Conservation (phyloP, 331 rosid genomes). For the Quercus phellos region DNA sequence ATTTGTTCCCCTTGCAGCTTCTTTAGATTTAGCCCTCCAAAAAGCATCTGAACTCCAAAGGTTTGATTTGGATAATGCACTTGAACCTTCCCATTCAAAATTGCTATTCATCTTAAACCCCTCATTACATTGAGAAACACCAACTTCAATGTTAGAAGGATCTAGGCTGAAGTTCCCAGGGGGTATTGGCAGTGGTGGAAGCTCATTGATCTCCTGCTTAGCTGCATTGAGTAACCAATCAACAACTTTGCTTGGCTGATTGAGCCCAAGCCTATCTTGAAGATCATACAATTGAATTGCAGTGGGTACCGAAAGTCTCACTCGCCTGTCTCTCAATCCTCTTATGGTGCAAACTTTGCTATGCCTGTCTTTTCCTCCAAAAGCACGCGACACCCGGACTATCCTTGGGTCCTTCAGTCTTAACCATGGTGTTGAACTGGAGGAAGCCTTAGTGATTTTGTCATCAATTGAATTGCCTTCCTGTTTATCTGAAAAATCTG, state of each 20-base stretch:
- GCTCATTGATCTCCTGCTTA: slow-evolving; percentile 75
- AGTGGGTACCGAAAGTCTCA: slow-evolving; percentile 79
- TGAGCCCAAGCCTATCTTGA: slow-evolving; percentile 83
- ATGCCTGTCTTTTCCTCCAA: slow-evolving; percentile 90
- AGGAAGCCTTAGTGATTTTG: slow-evolving; percentile 36
- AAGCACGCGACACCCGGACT: slow-evolving; percentile 72
- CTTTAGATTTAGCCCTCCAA: slow-evolving; percentile 43
- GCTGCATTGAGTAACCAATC: slow-evolving; percentile 87
- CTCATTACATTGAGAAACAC: slow-evolving; percentile 20
- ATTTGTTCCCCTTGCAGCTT: slow-evolving; percentile 26
- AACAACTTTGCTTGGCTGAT: slow-evolving; percentile 83
- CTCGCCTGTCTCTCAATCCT: slow-evolving; percentile 83
- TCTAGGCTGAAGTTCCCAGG: slow-evolving; percentile 37
- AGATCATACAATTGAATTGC: slow-evolving; percentile 87
- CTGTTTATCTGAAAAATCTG: slow-evolving; percentile 40
- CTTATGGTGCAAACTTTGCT: slow-evolving; percentile 85
- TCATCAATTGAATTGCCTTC: slow-evolving; percentile 36
- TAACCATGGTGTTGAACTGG: slow-evolving; percentile 52
- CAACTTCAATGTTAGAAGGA: background rate
- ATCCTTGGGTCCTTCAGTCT: slow-evolving; percentile 83
- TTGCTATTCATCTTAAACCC: background rate
- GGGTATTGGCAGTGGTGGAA: slow-evolving; percentile 81
- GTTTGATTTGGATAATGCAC: slow-evolving; percentile 8
- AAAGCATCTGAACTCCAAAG: slow-evolving; percentile 19
- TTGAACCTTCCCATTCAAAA: slow-evolving; percentile 34